A percentile compares a stretch with the other conserved stretches of the same genome.
phyloP scores from a whole-genome alignment of 2,329 filamentous ascomycete genomes.

The Penicillium olsonii region DNA sequence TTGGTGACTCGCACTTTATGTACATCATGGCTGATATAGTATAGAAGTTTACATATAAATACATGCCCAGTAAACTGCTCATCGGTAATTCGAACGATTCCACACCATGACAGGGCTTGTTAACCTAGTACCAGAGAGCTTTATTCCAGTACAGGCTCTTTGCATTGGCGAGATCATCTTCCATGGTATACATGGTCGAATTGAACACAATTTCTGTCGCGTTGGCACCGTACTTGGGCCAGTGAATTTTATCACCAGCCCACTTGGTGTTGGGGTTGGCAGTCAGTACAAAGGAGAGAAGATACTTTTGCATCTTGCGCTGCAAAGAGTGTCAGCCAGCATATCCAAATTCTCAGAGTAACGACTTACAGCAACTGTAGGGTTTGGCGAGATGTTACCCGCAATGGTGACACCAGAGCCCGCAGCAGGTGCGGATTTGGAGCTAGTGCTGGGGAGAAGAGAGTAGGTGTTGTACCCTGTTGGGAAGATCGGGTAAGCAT shows the following conservation, averaged over 20 bases:
- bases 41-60: background rate
- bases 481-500: background rate
- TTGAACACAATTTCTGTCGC: constrained; percentile 35
- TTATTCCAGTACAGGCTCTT: constrained; percentile 37
- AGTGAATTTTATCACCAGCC: constrained; percentile 36
- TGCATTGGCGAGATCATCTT: constrained; percentile 35
- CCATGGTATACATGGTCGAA: constrained; percentile 30
- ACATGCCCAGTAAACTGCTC: background rate
- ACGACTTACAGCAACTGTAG: constrained; percentile 24
- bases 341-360: background rate
- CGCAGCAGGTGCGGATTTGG: constrained; percentile 10
- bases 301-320: constrained; percentile 35
- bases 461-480: constrained; percentile 15
- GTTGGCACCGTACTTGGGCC: constrained; percentile 32
- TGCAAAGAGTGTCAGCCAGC: constrained; percentile 5
- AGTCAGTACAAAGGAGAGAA: constrained; percentile 31
- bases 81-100: background rate
- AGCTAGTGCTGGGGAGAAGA: constrained; percentile 9
- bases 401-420: constrained; percentile 15
- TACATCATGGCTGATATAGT: too few species aligned
- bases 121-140: constrained; percentile 36
- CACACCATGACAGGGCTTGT: background rate
- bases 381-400: constrained; percentile 25
- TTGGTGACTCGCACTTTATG: too few species aligned
- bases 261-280: constrained; percentile 34